Percentiles rank a stretch among this genome's conserved stretches.
Evolutionary conservation across 768 basidiomycete species (phyloP).

Genomic region (Termitomyces sp.): DNA sequence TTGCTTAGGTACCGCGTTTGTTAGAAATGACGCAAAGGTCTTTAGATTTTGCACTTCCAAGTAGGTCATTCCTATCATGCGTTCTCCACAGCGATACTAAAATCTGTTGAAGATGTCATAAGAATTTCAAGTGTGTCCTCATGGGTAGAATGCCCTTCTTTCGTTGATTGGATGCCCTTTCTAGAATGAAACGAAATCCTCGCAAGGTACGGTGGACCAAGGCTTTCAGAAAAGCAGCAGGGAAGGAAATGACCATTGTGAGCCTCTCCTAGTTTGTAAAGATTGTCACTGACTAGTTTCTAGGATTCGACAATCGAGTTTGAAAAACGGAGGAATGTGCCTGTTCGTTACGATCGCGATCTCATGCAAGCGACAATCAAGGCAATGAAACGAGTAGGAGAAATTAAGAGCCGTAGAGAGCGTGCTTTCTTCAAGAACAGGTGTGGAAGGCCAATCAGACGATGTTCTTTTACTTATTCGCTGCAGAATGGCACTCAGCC

Average conservation of each 20-base stretch:
- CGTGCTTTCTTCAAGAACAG: conserved; percentile 95
- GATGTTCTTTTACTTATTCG: background rate
- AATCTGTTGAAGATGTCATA: conserved; percentile 65
- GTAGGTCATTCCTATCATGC: conserved; percentile 40
- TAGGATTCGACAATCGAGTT: conserved; percentile 99
- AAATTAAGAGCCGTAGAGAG: conserved; percentile 89
- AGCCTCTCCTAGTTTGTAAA: conserved; percentile 24
- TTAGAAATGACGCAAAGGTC: conserved; percentile 96
- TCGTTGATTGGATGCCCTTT: background rate
- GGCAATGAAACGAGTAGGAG: conserved; percentile 93
- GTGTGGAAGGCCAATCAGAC: conserved; percentile 30
- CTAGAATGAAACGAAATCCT: conserved; percentile 98
- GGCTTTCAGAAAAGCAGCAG: conserved; percentile 96
- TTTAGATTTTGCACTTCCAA: conserved; percentile 98
- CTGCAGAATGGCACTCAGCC: conserved; percentile 77
- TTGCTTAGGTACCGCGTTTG: conserved; percentile 80
- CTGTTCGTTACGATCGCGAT: conserved; percentile 95
- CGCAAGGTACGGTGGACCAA: conserved; percentile 99
- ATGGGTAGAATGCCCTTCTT: background rate
- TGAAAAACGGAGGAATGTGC: conserved; percentile 97
- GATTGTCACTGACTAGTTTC: background rate
- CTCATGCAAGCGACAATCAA: conserved; percentile 89
- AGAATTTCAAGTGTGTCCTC: conserved; percentile 90
- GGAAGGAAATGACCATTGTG: conserved; percentile 99
- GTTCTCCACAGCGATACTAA: background rate